Conservation (phyloP, 106 monocot genomes). For the Dendrobium huoshanense region DNA sequence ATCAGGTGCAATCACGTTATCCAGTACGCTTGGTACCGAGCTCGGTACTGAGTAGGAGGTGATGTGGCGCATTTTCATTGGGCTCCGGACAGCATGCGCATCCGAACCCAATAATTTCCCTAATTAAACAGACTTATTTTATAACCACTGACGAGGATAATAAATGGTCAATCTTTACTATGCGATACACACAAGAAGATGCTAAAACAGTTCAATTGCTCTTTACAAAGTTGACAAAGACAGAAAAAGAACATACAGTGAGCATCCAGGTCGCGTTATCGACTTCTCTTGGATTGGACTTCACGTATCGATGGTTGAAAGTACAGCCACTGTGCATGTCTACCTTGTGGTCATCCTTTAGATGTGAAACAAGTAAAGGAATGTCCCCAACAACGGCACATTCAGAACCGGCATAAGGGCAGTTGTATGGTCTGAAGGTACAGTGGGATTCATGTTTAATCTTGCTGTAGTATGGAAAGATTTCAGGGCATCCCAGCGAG, state of each 20-base stretch:
- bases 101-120: no score
- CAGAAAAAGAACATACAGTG: conserved; percentile 8
- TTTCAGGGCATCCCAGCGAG: conserved; percentile 16
- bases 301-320: conserved; percentile 24
- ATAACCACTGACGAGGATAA: no score
- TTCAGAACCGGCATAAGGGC: conserved; percentile 24
- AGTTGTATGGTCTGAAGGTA: conserved; percentile 24
- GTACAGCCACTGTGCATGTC: conserved; percentile 25
- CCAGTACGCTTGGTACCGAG: no score
- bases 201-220: no score
- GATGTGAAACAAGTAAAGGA: conserved; percentile 15
- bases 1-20: no score
- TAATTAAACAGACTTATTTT: no score
- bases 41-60: no score
- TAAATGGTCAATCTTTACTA: no score
- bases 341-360: conserved; percentile 23
- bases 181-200: no score
- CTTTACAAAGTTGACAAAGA: neutral
- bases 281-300: conserved; percentile 24
- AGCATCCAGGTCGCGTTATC: conserved; percentile 28
- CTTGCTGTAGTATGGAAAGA: conserved; percentile 22
- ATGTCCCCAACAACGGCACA: conserved; percentile 18
- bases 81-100: no score
- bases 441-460: conserved; percentile 19
- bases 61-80: no score